Conservation (phyloP, 2,329 filamentous ascomycete genomes). For the Diaporthe vaccinii region DNA sequence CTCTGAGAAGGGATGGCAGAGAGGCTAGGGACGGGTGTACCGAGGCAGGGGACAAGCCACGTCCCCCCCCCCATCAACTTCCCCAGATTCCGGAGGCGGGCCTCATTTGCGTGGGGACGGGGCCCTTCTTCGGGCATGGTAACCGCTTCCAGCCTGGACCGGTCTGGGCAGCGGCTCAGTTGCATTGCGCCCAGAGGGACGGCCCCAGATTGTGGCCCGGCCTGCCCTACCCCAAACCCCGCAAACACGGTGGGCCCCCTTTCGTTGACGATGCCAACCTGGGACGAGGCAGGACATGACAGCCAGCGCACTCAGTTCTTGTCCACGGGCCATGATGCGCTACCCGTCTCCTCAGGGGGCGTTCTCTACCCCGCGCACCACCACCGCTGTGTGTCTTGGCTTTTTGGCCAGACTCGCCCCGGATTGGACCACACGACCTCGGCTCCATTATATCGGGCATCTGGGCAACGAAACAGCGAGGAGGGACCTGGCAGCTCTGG, state of each 20-base stretch:
- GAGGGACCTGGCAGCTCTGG: slow-evolving; percentile 1
- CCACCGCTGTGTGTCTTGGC: slow-evolving; percentile 16
- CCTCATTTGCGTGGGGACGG: slow-evolving; percentile 1
- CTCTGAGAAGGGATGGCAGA: neutral
- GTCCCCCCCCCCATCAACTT: neutral
- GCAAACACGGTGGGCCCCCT: slow-evolving; percentile 19
- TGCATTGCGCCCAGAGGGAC: slow-evolving; percentile 22
- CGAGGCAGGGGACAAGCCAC: slow-evolving; percentile 17
- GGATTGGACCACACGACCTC: slow-evolving; percentile 25
- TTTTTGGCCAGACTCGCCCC: neutral
- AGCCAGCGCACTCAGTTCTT: neutral
- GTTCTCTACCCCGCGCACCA: slow-evolving; percentile 19
- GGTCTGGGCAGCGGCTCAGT: slow-evolving; percentile 30
- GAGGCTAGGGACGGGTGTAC: neutral
- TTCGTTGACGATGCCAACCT: neutral
- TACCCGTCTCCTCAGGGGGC: slow-evolving; percentile 1
- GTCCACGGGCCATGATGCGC: neutral
- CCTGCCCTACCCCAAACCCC: slow-evolving; percentile 14
- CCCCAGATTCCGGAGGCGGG: slow-evolving; percentile 26
- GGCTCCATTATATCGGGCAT: slow-evolving; percentile 28
- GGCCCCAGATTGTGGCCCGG: slow-evolving; percentile 12
- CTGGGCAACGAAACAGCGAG: slow-evolving; percentile 26
- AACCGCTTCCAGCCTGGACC: slow-evolving; percentile 2
- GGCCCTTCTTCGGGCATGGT: neutral
- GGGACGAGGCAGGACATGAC: neutral